These are phyloP conservation scores for Naganishia antarctica DNA, from an alignment of 768 basidiomycete genomes.

Conservation along the genomic window DNA sequence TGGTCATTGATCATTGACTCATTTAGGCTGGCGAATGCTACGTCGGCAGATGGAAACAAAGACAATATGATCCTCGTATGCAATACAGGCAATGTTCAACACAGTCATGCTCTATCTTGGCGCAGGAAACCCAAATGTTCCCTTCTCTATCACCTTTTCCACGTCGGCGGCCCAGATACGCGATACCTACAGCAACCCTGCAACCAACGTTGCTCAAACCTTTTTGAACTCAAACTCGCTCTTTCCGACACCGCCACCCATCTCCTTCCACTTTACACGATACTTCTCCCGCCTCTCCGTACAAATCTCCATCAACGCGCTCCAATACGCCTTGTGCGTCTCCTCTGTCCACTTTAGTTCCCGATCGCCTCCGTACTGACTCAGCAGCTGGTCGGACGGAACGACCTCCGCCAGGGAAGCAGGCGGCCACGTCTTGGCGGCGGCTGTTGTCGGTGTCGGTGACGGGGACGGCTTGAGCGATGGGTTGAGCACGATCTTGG, in stretches of 20 bases:
- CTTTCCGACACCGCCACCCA: constrained; percentile 23
- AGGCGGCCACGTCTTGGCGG: constrained; percentile 34
- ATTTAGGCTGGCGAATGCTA: too few relatives aligned
- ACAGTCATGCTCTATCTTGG: too few relatives aligned
- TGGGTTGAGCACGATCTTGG: constrained; percentile 23
- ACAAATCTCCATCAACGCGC: constrained; percentile 10
- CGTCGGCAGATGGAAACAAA: too few relatives aligned
- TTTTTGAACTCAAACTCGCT: constrained; percentile 19
- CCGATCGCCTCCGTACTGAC: constrained; percentile 40
- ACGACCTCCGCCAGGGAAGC: constrained; percentile 29
- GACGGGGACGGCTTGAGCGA: background rate
- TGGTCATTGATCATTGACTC: too few relatives aligned
- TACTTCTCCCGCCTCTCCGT: constrained; percentile 12
- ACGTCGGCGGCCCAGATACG: too few relatives aligned
- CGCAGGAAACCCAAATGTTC: too few relatives aligned
- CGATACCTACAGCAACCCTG: background rate
- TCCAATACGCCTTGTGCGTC: constrained; percentile 26
- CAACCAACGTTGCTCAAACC: background rate
- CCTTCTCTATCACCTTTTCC: too few relatives aligned
- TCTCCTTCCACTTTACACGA: constrained; percentile 2
- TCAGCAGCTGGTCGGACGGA: constrained; percentile 33
- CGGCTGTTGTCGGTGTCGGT: constrained; percentile 17
- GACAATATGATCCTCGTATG: too few relatives aligned
- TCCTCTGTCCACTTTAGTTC: constrained; percentile 1
- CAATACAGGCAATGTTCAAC: too few relatives aligned